Evolutionary conservation across 129 eudicot genomes (phyloP).

Genomic region (Flaveria ramosissima): DNA sequence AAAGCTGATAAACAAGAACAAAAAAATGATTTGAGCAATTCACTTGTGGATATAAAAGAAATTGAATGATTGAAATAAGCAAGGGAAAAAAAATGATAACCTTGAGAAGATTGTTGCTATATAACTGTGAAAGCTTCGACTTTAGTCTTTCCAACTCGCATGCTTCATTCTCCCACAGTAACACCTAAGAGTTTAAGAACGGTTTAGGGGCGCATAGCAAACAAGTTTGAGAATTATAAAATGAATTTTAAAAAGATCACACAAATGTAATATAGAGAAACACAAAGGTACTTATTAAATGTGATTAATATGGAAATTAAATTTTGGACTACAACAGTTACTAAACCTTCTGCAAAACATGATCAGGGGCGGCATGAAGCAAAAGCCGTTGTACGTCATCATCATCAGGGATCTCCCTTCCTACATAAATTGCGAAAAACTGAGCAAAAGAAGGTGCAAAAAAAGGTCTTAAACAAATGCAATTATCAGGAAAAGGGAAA

Average conservation of each 20-base stretch:
- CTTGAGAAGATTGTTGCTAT: conserved; percentile 67
- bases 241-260: neutral
- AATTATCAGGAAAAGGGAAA: neutral
- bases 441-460: neutral
- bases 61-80: neutral
- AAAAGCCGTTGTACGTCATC: conserved; percentile 50
- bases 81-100: conserved; percentile 33
- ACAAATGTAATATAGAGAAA: neutral
- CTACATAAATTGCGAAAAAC: conserved; percentile 39
- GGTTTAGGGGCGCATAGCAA: neutral
- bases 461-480: neutral
- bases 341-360: conserved; percentile 68
- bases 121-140: conserved; percentile 69
- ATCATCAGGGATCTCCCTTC: conserved; percentile 71
- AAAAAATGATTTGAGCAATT: conserved; percentile 23
- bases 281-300: neutral
- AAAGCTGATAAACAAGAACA: conserved; percentile 52
- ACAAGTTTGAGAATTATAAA: neutral
- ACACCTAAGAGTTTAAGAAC: conserved; percentile 47
- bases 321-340: neutral
- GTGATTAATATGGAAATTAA: neutral
- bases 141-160: conserved; percentile 71
- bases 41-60: neutral
- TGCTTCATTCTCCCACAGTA: conserved; percentile 63
- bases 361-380: conserved; percentile 72